Evolutionary conservation across 1,284 basidiomycete species (phyloP).

Genomic region (Volvariella surrecta): DNA sequence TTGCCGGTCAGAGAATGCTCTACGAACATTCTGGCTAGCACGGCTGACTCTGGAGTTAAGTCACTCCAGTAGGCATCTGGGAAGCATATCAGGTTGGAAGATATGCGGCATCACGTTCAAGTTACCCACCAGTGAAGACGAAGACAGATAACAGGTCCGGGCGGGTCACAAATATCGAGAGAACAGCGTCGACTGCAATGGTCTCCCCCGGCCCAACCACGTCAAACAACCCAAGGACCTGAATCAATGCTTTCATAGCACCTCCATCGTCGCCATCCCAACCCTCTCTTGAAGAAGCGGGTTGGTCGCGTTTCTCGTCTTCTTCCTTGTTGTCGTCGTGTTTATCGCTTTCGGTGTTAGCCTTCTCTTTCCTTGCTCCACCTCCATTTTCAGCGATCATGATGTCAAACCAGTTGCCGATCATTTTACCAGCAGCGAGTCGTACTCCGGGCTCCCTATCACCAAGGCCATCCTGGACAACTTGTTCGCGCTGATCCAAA

Average conservation of each 20-base stretch:
- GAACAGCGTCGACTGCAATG: conserved; percentile 36
- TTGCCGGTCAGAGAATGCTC: conserved; percentile 54
- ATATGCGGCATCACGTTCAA: background rate
- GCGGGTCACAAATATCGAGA: conserved; percentile 32
- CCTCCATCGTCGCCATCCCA: conserved; percentile 42
- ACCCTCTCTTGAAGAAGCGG: conserved; percentile 6
- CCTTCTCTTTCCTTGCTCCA: conserved; percentile 15
- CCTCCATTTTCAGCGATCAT: conserved; percentile 16
- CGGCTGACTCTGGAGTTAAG: conserved; percentile 76
- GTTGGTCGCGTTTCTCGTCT: conserved; percentile 10
- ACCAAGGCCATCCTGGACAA: conserved; percentile 66
- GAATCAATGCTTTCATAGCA: conserved; percentile 34
- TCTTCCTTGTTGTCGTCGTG: conserved; percentile 17
- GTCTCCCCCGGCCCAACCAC: conserved; percentile 36
- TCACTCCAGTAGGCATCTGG: conserved; percentile 70
- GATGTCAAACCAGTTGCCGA: conserved; percentile 73
- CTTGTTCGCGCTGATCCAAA: conserved; percentile 70
- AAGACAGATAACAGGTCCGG: conserved; percentile 45
- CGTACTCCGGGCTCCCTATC: conserved; percentile 85
- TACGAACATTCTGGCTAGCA: conserved; percentile 81
- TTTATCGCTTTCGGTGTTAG: conserved; percentile 19
- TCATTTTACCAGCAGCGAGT: conserved; percentile 69
- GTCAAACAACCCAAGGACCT: conserved; percentile 36
- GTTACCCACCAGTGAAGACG: conserved; percentile 60
- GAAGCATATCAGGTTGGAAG: conserved; percentile 3